phyloP scores from a whole-genome alignment of 768 basidiomycete species.

The Suillus bovinus region DNA sequence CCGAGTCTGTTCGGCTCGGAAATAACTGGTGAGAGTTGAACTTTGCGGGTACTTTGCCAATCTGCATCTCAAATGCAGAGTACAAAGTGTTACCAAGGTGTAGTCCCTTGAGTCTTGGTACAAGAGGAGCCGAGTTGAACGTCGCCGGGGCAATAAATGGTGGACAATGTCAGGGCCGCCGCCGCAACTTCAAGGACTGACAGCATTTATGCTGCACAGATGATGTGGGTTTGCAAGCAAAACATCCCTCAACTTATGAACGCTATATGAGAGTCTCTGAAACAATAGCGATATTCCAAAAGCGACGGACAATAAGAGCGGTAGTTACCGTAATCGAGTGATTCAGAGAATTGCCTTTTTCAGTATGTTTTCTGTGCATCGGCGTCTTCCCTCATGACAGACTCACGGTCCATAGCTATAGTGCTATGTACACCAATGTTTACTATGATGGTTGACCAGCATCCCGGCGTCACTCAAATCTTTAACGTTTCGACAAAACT shows the following conservation, averaged over 20 bases:
- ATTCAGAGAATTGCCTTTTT: not conserved
- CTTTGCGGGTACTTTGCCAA: not conserved
- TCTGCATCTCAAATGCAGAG: slow-evolving; percentile 11
- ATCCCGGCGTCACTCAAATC: not conserved
- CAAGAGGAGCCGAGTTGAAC: not conserved
- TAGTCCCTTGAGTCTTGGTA: not conserved
- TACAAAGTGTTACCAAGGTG: slow-evolving; percentile 24
- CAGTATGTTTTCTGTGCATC: not conserved
- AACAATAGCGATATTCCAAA: slow-evolving; percentile 27
- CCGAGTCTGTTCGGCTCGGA: slow-evolving; percentile 3
- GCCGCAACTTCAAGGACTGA: not conserved
- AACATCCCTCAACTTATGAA: slow-evolving; percentile 7
- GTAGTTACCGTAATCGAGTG: slow-evolving; percentile 11
- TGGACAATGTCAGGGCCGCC: not conserved
- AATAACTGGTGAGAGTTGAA: slow-evolving; percentile 2
- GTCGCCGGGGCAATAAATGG: not conserved
- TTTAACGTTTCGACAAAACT: not conserved
- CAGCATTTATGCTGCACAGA: not conserved
- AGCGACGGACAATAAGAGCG: slow-evolving; percentile 12
- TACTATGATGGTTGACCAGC: not conserved
- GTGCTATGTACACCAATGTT: not conserved
- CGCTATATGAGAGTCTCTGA: slow-evolving; percentile 23
- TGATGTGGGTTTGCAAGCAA: slow-evolving; percentile 17
- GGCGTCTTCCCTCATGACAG: not conserved
- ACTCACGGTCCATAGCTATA: not conserved